phyloP scores from a whole-genome alignment of 1,284 basidiomycete genomes.

The Irpex sp. region DNA sequence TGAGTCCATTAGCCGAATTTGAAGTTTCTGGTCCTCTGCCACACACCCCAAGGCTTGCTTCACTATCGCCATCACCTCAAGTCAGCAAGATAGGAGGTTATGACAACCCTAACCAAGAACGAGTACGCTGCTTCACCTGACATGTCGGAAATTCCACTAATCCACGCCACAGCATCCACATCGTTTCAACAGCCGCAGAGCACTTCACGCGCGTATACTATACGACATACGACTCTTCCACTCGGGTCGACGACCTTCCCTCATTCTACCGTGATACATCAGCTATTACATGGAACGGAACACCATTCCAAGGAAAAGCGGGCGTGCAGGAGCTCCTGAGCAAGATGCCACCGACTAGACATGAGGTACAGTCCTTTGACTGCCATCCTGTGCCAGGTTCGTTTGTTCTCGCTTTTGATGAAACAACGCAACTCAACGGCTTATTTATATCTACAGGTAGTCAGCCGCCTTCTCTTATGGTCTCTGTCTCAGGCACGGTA shows the following conservation, averaged over 20 bases:
- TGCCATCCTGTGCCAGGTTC: constrained; percentile 83
- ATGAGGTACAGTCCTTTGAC: constrained; percentile 82
- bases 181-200: constrained; percentile 76
- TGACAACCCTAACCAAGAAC: constrained; percentile 23
- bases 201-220: constrained; percentile 78
- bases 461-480: constrained; percentile 71
- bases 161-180: constrained; percentile 58
- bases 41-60: neutral
- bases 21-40: neutral
- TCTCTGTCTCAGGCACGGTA: constrained; percentile 77
- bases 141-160: neutral
- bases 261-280: constrained; percentile 76
- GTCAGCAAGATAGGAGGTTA: constrained; percentile 1
- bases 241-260: constrained; percentile 64
- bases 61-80: neutral
- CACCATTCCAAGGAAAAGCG: constrained; percentile 65
- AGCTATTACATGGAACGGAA: constrained; percentile 84
- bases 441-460: constrained; percentile 42
- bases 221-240: constrained; percentile 70
- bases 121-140: constrained; percentile 17
- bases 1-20: neutral
- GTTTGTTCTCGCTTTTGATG: constrained; percentile 14
- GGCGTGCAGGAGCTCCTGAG: constrained; percentile 62
- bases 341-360: constrained; percentile 71
- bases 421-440: neutral